Evolutionary conservation across 2,329 filamentous ascomycete species (phyloP), one percentile per base, ranked within the genome.

Genomic region (Stagonosporopsis cucurbitacearum): DNA sequence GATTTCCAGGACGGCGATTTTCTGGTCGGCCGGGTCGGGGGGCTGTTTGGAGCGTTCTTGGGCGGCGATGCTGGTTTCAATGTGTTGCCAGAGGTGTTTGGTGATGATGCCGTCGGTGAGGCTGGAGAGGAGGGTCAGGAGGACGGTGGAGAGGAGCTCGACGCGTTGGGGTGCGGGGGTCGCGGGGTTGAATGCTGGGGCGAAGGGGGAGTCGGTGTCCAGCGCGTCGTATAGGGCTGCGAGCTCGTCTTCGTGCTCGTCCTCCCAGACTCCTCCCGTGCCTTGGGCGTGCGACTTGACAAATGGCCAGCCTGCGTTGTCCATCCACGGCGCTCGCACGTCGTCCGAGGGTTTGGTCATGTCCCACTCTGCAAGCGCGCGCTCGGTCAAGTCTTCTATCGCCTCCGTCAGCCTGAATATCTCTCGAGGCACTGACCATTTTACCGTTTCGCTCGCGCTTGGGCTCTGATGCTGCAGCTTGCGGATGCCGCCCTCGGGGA

Each of bases 341-440:
- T 60, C 65, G 19, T 69, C 65, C 11, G 40, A 50, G 35, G 72
- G 67, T 48, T 79, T 78, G 25, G 79, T 82, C 85, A 87, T 88
- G 42, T 80, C 81, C 84, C 84, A 87, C 62, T 88, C 86, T 8
- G 85, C 85, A 23, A 86, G 74, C 11, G 84, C 81, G 30, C 85
- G 80, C 62, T 85, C 83, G 25, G 79, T 79, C 64, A 86, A 71
- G 64, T 83, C 81, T 68, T 87, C 84, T 74, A 96, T 83, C 11
- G 88, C 86, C 73, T 96, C 91, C 5, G 92, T 97, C 68, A 99
- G 84, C 70, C 88, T 88, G 77, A 96, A 96, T 8, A 98, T 81
- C 74, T 97, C 94, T 58, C 90, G 87, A 0, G 95, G 94, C 1
- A 92, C 92, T 11, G 92, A 94, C 71, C 89, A 88, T 70, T 86